Conservation (phyloP, 805 yeast species). For the Wickerhamiella azymoides region DNA sequence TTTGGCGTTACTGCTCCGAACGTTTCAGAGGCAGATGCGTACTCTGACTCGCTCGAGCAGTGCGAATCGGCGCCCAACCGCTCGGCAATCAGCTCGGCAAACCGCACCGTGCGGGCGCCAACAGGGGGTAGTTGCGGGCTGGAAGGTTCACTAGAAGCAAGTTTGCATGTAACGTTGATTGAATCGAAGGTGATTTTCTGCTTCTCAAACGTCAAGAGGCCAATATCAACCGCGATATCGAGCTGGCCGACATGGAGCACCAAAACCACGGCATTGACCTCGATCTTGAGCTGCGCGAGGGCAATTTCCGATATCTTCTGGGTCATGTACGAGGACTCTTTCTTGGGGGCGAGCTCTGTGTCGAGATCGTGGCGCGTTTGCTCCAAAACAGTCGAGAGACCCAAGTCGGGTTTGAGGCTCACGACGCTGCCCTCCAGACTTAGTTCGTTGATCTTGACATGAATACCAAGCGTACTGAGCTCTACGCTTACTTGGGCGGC, state of each 20-base stretch:
- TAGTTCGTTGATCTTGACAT: constrained; percentile 43
- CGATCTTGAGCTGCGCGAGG: constrained; percentile 22
- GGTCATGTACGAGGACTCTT: constrained; percentile 11
- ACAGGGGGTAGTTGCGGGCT: not conserved
- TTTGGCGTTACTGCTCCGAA: not conserved
- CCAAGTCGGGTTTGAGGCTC: constrained; percentile 15
- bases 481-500: constrained; percentile 41
- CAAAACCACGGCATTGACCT: constrained; percentile 13
- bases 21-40: not conserved
- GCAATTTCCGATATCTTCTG: constrained; percentile 28
- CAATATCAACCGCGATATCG: not conserved
- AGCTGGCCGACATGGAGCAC: constrained; percentile 15
- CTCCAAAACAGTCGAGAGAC: constrained; percentile 16
- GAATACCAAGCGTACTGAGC: constrained; percentile 57
- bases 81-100: not conserved
- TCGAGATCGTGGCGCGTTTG: constrained; percentile 13
- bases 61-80: not conserved
- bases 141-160: not conserved
- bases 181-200: not conserved
- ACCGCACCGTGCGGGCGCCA: not conserved
- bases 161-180: not conserved
- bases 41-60: not conserved
- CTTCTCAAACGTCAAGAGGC: not conserved
- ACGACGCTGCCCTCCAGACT: constrained; percentile 27
- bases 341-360: not conserved